phyloP scores from a whole-genome alignment of 176 grass and related monocot species.

The Rhynchospora pubera region DNA sequence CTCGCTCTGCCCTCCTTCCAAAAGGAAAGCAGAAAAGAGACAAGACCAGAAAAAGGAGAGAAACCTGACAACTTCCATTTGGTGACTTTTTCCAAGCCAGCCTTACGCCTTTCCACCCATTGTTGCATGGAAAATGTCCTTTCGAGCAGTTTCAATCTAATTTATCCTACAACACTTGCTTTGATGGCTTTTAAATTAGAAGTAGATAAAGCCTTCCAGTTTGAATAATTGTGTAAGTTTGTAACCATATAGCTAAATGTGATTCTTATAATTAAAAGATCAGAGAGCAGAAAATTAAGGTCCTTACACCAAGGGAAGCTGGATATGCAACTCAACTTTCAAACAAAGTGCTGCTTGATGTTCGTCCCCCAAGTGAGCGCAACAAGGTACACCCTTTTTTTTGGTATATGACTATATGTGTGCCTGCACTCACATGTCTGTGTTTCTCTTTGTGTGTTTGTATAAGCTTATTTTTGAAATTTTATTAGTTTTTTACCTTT shows the following conservation, averaged over 20 bases:
- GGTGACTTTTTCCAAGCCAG: not conserved
- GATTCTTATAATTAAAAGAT: constrained; percentile 39
- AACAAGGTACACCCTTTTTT: constrained; percentile 47
- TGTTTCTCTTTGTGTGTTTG: not conserved
- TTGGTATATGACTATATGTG: not conserved
- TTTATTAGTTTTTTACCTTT: not conserved
- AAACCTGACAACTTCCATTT: not conserved
- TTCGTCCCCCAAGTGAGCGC: constrained; percentile 71
- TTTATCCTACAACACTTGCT: not conserved
- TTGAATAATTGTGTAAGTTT: not conserved
- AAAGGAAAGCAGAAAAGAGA: too few species aligned
- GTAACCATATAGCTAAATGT: not conserved
- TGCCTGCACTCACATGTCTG: not conserved
- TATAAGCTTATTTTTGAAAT: not conserved
- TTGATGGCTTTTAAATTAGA: not conserved
- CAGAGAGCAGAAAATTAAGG: constrained; percentile 93
- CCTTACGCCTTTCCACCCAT: not conserved
- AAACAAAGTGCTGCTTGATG: constrained; percentile 78
- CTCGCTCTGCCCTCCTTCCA: not conserved
- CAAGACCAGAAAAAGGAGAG: too few species aligned
- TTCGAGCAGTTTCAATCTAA: not conserved
- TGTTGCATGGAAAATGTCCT: not conserved
- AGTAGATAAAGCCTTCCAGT: not conserved
- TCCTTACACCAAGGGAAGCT: constrained; percentile 84
- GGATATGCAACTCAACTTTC: constrained; percentile 85